Evolutionary conservation across 1,284 basidiomycete genomes (phyloP).

Genomic region (Vanrija sp.): DNA sequence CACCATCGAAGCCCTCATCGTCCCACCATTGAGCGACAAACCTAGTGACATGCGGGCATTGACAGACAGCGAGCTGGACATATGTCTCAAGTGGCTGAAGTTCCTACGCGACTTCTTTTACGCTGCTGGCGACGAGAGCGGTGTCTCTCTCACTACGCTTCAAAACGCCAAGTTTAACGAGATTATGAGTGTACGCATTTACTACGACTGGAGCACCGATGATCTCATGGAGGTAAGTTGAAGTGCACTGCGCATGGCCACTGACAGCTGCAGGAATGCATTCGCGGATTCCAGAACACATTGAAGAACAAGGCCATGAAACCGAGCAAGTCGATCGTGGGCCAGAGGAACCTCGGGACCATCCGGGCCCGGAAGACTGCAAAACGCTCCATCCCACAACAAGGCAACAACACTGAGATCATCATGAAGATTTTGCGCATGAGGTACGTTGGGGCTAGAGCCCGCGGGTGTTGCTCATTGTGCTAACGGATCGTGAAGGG

Average conservation of each 20-base stretch:
- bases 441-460: slow-evolving; percentile 59
- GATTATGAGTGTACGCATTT: slow-evolving; percentile 79
- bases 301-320: slow-evolving; percentile 70
- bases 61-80: slow-evolving; percentile 91
- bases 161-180: slow-evolving; percentile 96
- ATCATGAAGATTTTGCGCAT: slow-evolving; percentile 89
- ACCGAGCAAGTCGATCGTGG: slow-evolving; percentile 83
- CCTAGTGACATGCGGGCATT: slow-evolving; percentile 85
- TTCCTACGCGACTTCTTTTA: slow-evolving; percentile 94
- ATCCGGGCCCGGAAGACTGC: slow-evolving; percentile 92
- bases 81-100: slow-evolving; percentile 98
- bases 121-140: slow-evolving; percentile 83
- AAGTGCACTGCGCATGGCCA: neutral
- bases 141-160: slow-evolving; percentile 74
- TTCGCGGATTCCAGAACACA: slow-evolving; percentile 70
- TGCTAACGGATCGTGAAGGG: slow-evolving; percentile 50
- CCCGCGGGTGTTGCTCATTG: neutral
- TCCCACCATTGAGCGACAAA: slow-evolving; percentile 87
- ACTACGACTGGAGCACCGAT: slow-evolving; percentile 93
- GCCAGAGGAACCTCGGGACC: slow-evolving; percentile 82
- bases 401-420: slow-evolving; percentile 68
- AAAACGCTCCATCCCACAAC: slow-evolving; percentile 69
- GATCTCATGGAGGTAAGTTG: slow-evolving; percentile 70
- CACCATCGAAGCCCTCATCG: slow-evolving; percentile 81
- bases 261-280: slow-evolving; percentile 63